These are phyloP conservation scores for Zygnema circumcarinatum DNA, from an alignment of 139 green algal species.

Conservation along the genomic window DNA sequence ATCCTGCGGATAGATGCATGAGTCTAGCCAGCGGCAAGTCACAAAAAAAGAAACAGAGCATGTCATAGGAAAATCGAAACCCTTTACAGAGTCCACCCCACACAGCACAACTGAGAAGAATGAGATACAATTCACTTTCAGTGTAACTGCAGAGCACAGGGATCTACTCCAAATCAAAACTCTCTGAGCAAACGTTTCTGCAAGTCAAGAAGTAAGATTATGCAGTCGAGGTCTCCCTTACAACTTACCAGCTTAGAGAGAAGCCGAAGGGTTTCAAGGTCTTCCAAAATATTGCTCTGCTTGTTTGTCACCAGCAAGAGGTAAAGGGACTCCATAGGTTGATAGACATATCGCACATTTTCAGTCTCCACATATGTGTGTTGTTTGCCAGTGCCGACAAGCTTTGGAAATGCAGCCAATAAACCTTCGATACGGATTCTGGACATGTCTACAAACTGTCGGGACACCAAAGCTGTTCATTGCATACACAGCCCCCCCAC, in stretches of 20 bases:
- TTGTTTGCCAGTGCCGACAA: slow-evolving; percentile 93
- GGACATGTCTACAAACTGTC: slow-evolving; percentile 98
- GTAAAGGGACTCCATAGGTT: slow-evolving; percentile 96
- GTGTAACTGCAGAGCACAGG: too few relatives aligned
- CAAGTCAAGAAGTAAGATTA: too few relatives aligned
- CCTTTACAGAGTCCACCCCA: too few relatives aligned
- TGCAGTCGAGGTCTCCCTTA: too few relatives aligned
- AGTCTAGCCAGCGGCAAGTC: too few relatives aligned
- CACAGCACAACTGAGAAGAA: too few relatives aligned
- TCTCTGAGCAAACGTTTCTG: too few relatives aligned
- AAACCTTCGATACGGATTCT: slow-evolving; percentile 97
- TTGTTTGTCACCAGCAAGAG: slow-evolving; percentile 98
- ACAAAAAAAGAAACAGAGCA: too few relatives aligned
- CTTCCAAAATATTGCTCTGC: slow-evolving; percentile 97
- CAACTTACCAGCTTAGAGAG: slow-evolving; percentile 90
- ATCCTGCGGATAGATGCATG: too few relatives aligned
- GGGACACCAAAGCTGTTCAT: slow-evolving; percentile 88
- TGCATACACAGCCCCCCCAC: slow-evolving; percentile 21
- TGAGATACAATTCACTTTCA: too few relatives aligned
- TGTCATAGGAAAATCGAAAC: too few relatives aligned
- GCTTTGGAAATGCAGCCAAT: slow-evolving; percentile 97
- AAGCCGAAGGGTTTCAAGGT: slow-evolving; percentile 96
- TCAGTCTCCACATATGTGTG: slow-evolving; percentile 99
- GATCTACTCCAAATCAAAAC: too few relatives aligned
- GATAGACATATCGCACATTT: slow-evolving; percentile 98